Evolutionary conservation across 2,329 filamentous ascomycete species (phyloP).

Genomic region (Coniochaeta ligniaria): DNA sequence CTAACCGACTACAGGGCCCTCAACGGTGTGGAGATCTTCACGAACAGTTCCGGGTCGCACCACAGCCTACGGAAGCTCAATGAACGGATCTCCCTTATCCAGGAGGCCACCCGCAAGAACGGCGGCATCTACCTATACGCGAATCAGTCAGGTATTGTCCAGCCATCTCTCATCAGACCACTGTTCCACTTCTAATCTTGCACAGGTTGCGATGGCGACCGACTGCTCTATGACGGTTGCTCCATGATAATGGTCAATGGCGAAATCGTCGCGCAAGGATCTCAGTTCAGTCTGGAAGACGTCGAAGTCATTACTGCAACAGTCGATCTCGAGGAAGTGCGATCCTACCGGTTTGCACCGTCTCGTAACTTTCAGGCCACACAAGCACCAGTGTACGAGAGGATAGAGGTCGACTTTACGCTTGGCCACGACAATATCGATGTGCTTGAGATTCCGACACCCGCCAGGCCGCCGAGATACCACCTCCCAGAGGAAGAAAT

Average conservation of each 20-base stretch:
- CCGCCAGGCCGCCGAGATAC: constrained; percentile 39
- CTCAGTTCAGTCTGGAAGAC: constrained; percentile 44
- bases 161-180: neutral
- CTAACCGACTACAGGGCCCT: neutral
- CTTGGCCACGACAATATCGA: constrained; percentile 10
- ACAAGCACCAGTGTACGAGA: constrained; percentile 9
- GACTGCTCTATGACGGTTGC: constrained; percentile 58
- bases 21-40: constrained; percentile 63
- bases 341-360: constrained; percentile 45
- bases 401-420: constrained; percentile 11
- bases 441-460: constrained; percentile 12
- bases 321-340: constrained; percentile 65
- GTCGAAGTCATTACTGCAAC: constrained; percentile 62
- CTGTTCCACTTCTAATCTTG: neutral
- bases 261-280: constrained; percentile 45
- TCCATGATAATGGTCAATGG: constrained; percentile 58
- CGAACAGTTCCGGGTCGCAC: constrained; percentile 64
- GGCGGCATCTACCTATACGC: constrained; percentile 46
- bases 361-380: constrained; percentile 12
- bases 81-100: constrained; percentile 54
- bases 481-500: constrained; percentile 53
- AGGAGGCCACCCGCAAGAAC: constrained; percentile 49
- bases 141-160: constrained; percentile 38
- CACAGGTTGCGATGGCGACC: constrained; percentile 37
- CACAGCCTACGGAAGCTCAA: constrained; percentile 55